Conservation (phyloP, 768 basidiomycete genomes). For the Naematelia aurantialba region DNA sequence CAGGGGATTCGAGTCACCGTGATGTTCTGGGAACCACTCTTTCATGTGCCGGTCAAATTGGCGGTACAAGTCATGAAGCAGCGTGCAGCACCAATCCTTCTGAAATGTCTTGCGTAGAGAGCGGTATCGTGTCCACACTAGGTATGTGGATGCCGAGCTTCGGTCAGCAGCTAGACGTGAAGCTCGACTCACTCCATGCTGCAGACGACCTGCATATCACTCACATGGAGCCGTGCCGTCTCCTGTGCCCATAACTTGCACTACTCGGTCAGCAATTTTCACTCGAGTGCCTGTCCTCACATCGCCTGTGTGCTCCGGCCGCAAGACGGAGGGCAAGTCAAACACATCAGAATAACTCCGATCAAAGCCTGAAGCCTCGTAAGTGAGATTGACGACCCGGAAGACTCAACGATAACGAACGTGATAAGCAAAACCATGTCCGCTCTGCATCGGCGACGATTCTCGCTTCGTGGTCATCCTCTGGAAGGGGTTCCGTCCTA, state of each 20-base stretch:
- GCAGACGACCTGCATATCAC: slow-evolving; percentile 4
- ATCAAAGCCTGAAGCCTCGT: neutral
- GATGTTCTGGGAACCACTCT: slow-evolving; percentile 1
- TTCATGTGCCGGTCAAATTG: neutral
- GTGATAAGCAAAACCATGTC: slow-evolving; percentile 4
- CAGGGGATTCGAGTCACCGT: neutral
- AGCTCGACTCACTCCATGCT: slow-evolving; percentile 1
- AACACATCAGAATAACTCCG: slow-evolving; percentile 2
- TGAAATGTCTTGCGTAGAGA: neutral
- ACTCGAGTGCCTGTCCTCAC: slow-evolving; percentile 5
- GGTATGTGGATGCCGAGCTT: slow-evolving; percentile 1
- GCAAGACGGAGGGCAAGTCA: neutral
- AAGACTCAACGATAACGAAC: neutral
- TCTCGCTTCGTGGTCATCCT: neutral
- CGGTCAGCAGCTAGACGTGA: neutral
- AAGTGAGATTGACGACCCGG: neutral
- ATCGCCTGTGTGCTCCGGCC: neutral
- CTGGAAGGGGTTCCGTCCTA: neutral
- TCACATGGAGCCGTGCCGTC: neutral
- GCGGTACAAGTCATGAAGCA: neutral
- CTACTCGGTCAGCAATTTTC: neutral
- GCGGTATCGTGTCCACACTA: slow-evolving; percentile 4
- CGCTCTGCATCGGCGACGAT: neutral
- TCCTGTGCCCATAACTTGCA: slow-evolving; percentile 3
- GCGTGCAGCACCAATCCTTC: neutral